Base-by-base conservation (phyloP, 306 rosid species). In the Parietaria judaica region DNA sequence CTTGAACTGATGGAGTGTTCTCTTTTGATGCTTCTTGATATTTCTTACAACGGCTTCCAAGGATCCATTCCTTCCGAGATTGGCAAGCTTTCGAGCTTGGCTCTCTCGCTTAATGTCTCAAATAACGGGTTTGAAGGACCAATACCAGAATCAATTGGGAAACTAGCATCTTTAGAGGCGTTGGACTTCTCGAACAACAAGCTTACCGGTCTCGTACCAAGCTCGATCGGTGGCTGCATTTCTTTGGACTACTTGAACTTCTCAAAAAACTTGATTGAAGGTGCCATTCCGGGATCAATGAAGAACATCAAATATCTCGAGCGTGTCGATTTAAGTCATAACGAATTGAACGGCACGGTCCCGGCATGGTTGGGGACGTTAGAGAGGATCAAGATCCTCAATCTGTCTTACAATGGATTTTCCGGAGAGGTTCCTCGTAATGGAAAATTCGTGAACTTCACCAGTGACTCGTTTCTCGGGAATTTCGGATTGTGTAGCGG, bases 401-500 rank as follows among this genome's bases (percentile, higher is more conserved):
- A 64, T 50, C 49, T 70, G 4, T 63, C 75, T 3, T 70, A 70
- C 53, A 70, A 70, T 34, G 64, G 59, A 54, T 38, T 70, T 55
- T 63, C 70, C n/a, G 70, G 76, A 51, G 62, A 65, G 59, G 56
- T 72, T 59, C 76, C 71, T 41, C 37, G n/a, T 9, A 63, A 23
- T 23, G 69, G 69, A 10, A 70, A 15, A 6, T 17, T 38, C 5
- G 58, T 17, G 0, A 7, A 7, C 45, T 66, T 44, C 4, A 65
- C 46, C 17, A 43, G 57, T 35, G 60, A 65, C 57, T 72, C 71
- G 45, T 65, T 72, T 37, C 10, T 58, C 13, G 76, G 71, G 13
- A 72, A 72, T 58, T 47, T 15, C 6, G 70, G 76, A 53, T 53
- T 72, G 66, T 72, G 76, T 52, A 61, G 71, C 12, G 70, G 76